A percentile compares a stretch with the other conserved stretches of the same genome.
phyloP scores from a whole-genome alignment of 2,329 filamentous ascomycete genomes.

The Colletotrichum neosansevieriae region DNA sequence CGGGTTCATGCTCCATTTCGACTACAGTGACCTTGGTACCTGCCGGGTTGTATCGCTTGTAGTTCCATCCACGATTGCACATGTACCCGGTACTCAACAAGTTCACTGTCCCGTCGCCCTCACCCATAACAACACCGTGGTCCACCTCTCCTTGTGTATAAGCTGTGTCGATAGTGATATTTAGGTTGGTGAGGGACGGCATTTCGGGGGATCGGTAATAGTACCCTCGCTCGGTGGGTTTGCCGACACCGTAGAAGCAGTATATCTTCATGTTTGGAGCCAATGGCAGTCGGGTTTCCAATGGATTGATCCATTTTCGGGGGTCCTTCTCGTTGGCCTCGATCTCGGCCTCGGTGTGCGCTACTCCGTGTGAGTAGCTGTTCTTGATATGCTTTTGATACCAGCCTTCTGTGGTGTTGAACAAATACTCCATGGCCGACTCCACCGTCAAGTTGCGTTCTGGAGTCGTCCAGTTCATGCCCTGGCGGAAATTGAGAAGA shows the following conservation, averaged over 20 bases:
- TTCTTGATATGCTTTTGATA: slow-evolving; percentile 78
- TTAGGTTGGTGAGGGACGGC: slow-evolving; percentile 74
- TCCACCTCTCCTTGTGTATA: slow-evolving; percentile 74
- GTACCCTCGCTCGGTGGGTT: slow-evolving; percentile 91
- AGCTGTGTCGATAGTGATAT: slow-evolving; percentile 79
- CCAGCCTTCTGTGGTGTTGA: slow-evolving; percentile 86
- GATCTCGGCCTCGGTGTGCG: slow-evolving; percentile 82
- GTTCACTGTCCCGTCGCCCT: slow-evolving; percentile 96
- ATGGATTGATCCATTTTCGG: slow-evolving; percentile 92
- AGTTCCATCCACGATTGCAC: slow-evolving; percentile 94
- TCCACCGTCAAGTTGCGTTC: slow-evolving; percentile 84
- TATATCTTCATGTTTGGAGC: slow-evolving; percentile 94
- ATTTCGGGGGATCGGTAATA: slow-evolving; percentile 82
- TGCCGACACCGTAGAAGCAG: slow-evolving; percentile 97
- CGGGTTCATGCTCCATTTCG: slow-evolving; percentile 97
- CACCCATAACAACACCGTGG: slow-evolving; percentile 93
- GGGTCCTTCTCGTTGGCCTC: slow-evolving; percentile 83
- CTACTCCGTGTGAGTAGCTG: slow-evolving; percentile 90
- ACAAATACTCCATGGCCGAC: slow-evolving; percentile 81
- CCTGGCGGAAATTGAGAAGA: slow-evolving; percentile 83
- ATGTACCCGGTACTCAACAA: slow-evolving; percentile 94
- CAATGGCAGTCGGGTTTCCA: slow-evolving; percentile 87
- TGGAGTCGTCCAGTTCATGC: slow-evolving; percentile 72
- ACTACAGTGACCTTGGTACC: slow-evolving; percentile 84
- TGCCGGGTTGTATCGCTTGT: slow-evolving; percentile 93